Evolutionary conservation across 768 basidiomycete genomes (phyloP), one percentile per base, ranked within the genome.

Genomic region (Mycena crocata): DNA sequence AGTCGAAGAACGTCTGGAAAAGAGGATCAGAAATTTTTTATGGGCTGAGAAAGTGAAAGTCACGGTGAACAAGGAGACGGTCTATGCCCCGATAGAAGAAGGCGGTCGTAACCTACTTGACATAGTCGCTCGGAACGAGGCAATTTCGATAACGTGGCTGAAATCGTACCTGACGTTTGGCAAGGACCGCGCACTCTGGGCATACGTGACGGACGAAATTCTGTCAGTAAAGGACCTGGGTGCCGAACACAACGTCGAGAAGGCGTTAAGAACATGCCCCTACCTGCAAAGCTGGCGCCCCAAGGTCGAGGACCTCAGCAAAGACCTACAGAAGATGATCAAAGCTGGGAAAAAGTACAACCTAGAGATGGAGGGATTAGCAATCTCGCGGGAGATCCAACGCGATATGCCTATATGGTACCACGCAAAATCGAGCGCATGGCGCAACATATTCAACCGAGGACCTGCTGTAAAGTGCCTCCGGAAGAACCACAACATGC

Each of bases 101-200:
- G n/a, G 8, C 15, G 40, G 40, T 17, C 10, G 40, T 21, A 9
- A 37, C 35, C 35, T 37, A 8, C 35, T 37, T 15, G 35, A 37
- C 15, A 8, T 37, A 15, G 35, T 37, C 15, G 35, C 35, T 37
- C 35, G 35, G 15, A 37, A 37, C 35, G 35, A 37, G 35, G 73
- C 71, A 1, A 71, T 72, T 0, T 48, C 62, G 13, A 12, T 66
- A 0, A 71, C 66, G 2, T 73, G 72, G 72, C 23, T 71, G 9
- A 62, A 54, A 30, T 64, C 62, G 0, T 64, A 57, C 46, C 35
- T 64, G 1, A n/a, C 49, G 15, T 23, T 57, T 24, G 55, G 54
- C 2, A 32, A 31, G 1, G 23, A 23, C 3, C 52, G 62, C 17
- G 54, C 55, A 9, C 32, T 57, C 13, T 64, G 62, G 62, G 62